Conservation (phyloP, 2,329 filamentous ascomycete genomes). For the Elsinoe necatrix region DNA sequence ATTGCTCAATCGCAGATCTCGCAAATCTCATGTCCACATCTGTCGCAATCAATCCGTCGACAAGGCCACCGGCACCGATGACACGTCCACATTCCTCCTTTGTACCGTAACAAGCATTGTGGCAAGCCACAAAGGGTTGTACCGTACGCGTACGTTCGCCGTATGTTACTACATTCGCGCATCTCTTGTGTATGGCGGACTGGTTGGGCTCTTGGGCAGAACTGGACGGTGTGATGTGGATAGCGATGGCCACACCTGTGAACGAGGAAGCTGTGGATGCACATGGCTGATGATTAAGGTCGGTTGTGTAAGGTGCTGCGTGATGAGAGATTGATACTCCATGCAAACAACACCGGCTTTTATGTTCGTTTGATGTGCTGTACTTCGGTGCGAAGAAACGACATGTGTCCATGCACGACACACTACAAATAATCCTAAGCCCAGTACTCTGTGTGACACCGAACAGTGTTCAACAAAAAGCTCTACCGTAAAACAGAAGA, state of each 20-base stretch:
- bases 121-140: neutral
- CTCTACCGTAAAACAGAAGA: no score
- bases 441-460: no score
- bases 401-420: no score
- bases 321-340: no score
- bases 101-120: neutral
- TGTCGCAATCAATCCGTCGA: neutral
- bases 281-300: neutral
- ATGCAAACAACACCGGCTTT: no score
- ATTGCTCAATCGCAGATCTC: neutral
- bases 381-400: no score
- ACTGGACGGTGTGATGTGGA: neutral
- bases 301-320: neutral
- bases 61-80: neutral
- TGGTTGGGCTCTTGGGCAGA: neutral
- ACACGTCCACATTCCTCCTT: neutral
- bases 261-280: neutral
- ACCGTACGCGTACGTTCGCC: neutral
- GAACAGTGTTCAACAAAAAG: no score
- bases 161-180: neutral
- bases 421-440: no score
- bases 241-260: neutral
- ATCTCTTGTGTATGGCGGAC: neutral
- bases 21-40: neutral
- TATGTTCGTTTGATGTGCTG: no score